phyloP scores from a whole-genome alignment of 371 early-diverging fungal species.

The Circinella umbellata region DNA sequence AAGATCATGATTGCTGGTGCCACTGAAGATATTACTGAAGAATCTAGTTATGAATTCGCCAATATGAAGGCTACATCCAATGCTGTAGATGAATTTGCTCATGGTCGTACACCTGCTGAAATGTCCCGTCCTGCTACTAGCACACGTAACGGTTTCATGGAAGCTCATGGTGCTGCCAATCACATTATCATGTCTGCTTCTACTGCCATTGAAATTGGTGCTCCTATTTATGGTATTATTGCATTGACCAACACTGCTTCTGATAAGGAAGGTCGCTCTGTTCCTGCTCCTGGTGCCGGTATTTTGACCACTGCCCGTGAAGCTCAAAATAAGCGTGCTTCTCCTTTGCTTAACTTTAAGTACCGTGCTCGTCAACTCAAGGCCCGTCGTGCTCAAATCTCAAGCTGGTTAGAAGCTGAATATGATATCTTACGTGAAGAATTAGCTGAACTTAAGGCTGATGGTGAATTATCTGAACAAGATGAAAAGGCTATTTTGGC shows the following conservation, averaged over 20 bases:
- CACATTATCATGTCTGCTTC: conserved; percentile 91
- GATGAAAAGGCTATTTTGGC: conserved; percentile 70
- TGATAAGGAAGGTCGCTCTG: conserved; percentile 96
- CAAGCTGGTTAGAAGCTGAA: conserved; percentile 87
- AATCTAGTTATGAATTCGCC: conserved; percentile 94
- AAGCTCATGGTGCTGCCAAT: conserved; percentile 93
- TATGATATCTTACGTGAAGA: conserved; percentile 76
- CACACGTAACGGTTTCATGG: conserved; percentile 96
- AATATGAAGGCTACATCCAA: conserved; percentile 97
- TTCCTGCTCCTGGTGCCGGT: conserved; percentile 97
- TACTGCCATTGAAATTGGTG: conserved; percentile 94
- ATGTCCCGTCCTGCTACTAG: conserved; percentile 94
- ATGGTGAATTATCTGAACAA: conserved; percentile 64
- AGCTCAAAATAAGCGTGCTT: conserved; percentile 58
- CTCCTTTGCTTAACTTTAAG: conserved; percentile 86
- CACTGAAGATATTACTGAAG: conserved; percentile 93
- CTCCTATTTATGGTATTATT: conserved; percentile 93
- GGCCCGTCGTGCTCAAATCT: conserved; percentile 82
- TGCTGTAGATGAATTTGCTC: conserved; percentile 83
- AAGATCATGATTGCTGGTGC: conserved; percentile 95
- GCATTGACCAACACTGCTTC: conserved; percentile 94
- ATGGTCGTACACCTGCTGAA: conserved; percentile 88
- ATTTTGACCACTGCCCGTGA: conserved; percentile 95
- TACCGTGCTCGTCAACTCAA: conserved; percentile 90
- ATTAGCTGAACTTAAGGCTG: conserved; percentile 69